phyloP scores from a whole-genome alignment of 1,139 yeast species.

The Pichia inconspicua region DNA sequence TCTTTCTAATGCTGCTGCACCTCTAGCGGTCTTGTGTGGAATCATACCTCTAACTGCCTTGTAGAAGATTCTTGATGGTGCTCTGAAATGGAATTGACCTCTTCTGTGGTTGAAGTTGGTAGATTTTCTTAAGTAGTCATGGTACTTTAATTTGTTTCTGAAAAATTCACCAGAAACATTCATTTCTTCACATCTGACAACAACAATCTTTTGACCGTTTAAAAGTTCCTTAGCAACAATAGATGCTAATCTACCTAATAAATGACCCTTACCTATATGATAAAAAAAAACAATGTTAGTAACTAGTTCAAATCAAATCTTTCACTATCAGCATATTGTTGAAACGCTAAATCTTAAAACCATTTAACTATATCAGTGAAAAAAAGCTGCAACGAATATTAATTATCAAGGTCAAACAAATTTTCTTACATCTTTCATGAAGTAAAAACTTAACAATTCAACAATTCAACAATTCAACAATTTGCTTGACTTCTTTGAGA shows the following conservation, averaged over 20 bases:
- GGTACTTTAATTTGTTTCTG: constrained; percentile 99
- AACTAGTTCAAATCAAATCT: no score
- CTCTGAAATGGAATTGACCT: constrained; percentile 99
- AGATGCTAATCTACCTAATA: constrained; percentile 99
- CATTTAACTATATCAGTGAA: no score
- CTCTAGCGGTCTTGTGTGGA: constrained; percentile 99
- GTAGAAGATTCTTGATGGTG: constrained; percentile 99
- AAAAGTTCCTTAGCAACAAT: constrained; percentile 97
- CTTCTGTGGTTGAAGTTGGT: constrained; percentile 97
- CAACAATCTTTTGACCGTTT: constrained; percentile 96
- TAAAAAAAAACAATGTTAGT: constrained; percentile 4
- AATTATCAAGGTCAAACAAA: no score
- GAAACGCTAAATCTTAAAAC: no score
- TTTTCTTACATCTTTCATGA: no score
- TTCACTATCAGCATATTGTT: no score
- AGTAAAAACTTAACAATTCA: no score
- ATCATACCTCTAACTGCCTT: constrained; percentile 99
- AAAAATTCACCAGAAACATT: constrained; percentile 99
- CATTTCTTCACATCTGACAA: constrained; percentile 96
- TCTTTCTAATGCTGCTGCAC: constrained; percentile 99
- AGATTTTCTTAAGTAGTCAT: constrained; percentile 98
- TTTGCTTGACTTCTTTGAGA: neutral
- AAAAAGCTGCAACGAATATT: no score
- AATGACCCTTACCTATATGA: constrained; percentile 82
- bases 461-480: neutral